These are phyloP conservation scores for Parasitella parasitica DNA, from an alignment of 371 early-diverging fungal species.

Conservation along the genomic window DNA sequence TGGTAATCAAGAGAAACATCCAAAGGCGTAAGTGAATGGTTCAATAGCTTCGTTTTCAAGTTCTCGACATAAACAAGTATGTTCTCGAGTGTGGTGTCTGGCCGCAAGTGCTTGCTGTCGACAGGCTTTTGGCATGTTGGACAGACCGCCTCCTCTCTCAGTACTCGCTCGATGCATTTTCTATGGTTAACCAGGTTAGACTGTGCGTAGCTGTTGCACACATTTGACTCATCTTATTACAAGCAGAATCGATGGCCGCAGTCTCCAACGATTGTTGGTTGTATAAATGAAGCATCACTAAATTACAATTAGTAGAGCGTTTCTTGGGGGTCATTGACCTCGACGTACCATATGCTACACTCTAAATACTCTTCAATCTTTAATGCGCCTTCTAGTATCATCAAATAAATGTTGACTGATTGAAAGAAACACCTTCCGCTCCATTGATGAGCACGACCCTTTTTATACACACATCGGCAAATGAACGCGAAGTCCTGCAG, in stretches of 20 bases:
- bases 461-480: not conserved
- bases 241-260: constrained; percentile 19
- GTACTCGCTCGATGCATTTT: constrained; percentile 1
- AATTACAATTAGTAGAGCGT: too few relatives aligned
- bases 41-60: constrained; percentile 1
- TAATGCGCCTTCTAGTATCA: not conserved
- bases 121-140: constrained; percentile 15
- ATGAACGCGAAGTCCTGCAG: not conserved
- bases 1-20: not conserved
- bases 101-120: not conserved
- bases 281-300: not conserved
- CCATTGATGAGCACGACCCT: too few relatives aligned
- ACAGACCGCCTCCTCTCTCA: not conserved
- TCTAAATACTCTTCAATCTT: not conserved
- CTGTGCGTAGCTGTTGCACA: too few relatives aligned
- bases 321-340: too few relatives aligned
- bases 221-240: too few relatives aligned
- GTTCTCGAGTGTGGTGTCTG: constrained; percentile 5
- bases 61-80: constrained; percentile 2
- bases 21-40: not conserved
- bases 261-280: constrained; percentile 1
- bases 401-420: not conserved
- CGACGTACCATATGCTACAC: not conserved
- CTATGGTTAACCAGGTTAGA: not conserved
- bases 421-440: not conserved